Evolutionary conservation across 495 filamentous ascomycete species (phyloP), one percentile per base, ranked within the genome.

Genomic region (Lentithecium fluviatile): DNA sequence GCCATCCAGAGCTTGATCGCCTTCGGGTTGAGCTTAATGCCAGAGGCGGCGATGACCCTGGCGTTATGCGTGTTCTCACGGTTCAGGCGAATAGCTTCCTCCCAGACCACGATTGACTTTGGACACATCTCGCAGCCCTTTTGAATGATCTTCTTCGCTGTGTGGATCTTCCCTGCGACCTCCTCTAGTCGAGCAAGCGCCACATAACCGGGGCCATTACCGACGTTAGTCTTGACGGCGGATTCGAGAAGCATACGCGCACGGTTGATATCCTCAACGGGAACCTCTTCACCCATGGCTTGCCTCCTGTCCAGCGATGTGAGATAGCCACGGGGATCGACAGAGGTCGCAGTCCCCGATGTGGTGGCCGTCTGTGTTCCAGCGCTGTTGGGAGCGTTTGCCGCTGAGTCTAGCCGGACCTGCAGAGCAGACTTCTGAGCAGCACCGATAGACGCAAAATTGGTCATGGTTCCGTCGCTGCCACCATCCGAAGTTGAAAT

Each of bases 401-500:
- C 91, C 38, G 91, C 91, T 71, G 95, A 89, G 66, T 97, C 94
- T 8, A 99, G 82, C 52, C 88, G 82, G 11, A 96, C 94, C 67
- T 94, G 83, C 19, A 99, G 81, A 4, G 96, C 93, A 71, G 93
- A 95, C 74, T 96, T 89, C 76, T 93, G 84, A 40, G 94, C 94
- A 34, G 90, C 90, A 69, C 95, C 94, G 62, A 99, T 97, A 69
- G 96, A 87, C n/a, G 91, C 91, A 69, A 98, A 98, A 69, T 98
- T 95, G 15, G 93, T 97, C 82, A 95, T 90, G 2, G 89, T 93
- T 2, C 93, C 92, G 68, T 96, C 83, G 45, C 68, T 73, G 45
- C 25, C 48, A 21, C 36, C 71, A 71, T 7, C 77, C 29, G 29
- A 32, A 73, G 52, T 70, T 36, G 83, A 79, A 23, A 99, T 82